Conservation (phyloP, 1,284 basidiomycete species). For the Papiliotrema laurentii region DNA sequence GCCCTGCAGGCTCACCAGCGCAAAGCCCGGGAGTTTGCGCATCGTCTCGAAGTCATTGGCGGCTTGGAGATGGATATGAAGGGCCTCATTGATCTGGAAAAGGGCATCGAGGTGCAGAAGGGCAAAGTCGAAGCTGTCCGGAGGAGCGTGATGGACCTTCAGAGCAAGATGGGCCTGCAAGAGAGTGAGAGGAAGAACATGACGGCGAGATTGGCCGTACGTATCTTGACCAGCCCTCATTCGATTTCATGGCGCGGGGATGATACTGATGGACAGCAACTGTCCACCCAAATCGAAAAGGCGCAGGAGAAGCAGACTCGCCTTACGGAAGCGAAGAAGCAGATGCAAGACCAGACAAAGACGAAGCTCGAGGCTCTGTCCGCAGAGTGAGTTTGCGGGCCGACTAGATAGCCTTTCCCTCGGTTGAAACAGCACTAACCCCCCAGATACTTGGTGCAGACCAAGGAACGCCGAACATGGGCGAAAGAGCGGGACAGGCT, state of each 20-base stretch:
- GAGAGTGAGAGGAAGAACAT: slow-evolving; percentile 67
- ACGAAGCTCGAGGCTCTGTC: slow-evolving; percentile 66
- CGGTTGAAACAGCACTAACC: neutral
- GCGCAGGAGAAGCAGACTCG: slow-evolving; percentile 71
- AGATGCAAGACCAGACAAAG: slow-evolving; percentile 63
- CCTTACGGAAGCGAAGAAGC: slow-evolving; percentile 66
- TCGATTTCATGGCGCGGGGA: neutral
- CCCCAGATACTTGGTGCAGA: slow-evolving; percentile 22
- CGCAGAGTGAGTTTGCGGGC: slow-evolving; percentile 59
- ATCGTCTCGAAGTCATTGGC: slow-evolving; percentile 65
- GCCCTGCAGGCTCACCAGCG: slow-evolving; percentile 57
- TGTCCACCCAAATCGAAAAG: slow-evolving; percentile 66
- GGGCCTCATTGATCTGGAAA: slow-evolving; percentile 39
- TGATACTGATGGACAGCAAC: slow-evolving; percentile 54
- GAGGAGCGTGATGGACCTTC: slow-evolving; percentile 61
- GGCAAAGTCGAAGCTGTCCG: slow-evolving; percentile 58
- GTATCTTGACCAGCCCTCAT: slow-evolving; percentile 9
- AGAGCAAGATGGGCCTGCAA: slow-evolving; percentile 64
- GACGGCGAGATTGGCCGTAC: slow-evolving; percentile 61
- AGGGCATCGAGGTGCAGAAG: slow-evolving; percentile 62
- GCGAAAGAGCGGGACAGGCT: slow-evolving; percentile 26
- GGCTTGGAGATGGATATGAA: slow-evolving; percentile 61
- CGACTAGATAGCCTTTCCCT: neutral
- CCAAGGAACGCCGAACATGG: slow-evolving; percentile 27
- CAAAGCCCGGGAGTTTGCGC: slow-evolving; percentile 68